Evolutionary conservation across 2,329 filamentous ascomycete species (phyloP).

Genomic region (Fusarium pseudocircinatum): DNA sequence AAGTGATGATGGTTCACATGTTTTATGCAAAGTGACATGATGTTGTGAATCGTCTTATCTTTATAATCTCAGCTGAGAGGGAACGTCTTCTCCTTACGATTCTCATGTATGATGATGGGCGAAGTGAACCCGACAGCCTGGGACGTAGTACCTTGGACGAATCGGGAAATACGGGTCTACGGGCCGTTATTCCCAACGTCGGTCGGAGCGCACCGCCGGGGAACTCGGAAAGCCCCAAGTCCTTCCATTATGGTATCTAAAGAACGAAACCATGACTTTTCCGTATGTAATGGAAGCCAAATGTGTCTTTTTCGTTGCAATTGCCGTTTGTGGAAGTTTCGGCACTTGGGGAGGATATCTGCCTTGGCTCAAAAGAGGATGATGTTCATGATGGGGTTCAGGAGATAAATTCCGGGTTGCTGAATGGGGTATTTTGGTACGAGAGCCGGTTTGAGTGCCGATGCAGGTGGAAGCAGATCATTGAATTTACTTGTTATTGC

Average conservation of each 20-base stretch:
- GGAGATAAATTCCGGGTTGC: neutral
- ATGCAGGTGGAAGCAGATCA: slow-evolving; percentile 12
- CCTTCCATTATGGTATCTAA: neutral
- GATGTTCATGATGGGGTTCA: neutral
- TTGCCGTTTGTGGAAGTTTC: slow-evolving; percentile 17
- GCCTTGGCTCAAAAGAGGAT: slow-evolving; percentile 10
- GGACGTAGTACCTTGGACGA: neutral
- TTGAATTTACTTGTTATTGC: neutral
- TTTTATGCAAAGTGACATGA: neutral
- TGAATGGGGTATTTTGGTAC: neutral
- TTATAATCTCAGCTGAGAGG: slow-evolving; percentile 1
- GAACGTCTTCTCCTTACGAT: neutral
- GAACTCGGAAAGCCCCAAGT: neutral
- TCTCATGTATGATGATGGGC: neutral
- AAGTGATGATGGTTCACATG: neutral
- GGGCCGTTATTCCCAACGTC: slow-evolving; percentile 35
- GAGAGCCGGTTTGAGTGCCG: neutral
- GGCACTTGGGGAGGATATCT: slow-evolving; percentile 4
- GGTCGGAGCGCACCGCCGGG: slow-evolving; percentile 29
- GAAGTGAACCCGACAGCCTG: slow-evolving; percentile 24
- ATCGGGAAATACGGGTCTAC: slow-evolving; percentile 29
- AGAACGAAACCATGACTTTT: neutral
- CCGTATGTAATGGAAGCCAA: neutral
- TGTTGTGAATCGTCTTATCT: neutral
- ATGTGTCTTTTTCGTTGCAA: slow-evolving; percentile 12